Evolutionary conservation across 257 asterid species (phyloP).

Genomic region (Nicotiana otophora): DNA sequence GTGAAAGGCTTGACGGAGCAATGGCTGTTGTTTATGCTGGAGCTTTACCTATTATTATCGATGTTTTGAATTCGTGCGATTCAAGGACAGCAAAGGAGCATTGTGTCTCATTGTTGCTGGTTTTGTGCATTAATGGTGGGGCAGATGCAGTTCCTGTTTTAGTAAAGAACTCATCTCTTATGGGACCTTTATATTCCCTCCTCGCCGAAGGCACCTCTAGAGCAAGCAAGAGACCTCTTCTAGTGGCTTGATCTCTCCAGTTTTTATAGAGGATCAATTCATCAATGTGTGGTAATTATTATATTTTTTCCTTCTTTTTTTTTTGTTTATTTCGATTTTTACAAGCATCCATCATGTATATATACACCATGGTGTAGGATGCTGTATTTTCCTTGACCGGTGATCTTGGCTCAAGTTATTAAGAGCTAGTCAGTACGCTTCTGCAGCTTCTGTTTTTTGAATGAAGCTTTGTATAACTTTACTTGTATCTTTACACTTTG

Average conservation of each 20-base stretch:
- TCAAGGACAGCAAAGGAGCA: constrained; percentile 44
- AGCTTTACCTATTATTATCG: constrained; percentile 33
- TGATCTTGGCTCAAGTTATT: constrained; percentile 48
- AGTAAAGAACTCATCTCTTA: constrained; percentile 55
- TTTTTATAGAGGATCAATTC: constrained; percentile 42
- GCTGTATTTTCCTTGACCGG: constrained; percentile 2
- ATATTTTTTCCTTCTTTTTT: constrained; percentile 11
- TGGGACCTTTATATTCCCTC: constrained; percentile 50
- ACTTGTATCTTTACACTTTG: constrained; percentile 15
- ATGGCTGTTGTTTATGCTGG: constrained; percentile 46
- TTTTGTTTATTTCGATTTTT: background rate
- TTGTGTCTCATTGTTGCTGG: constrained; percentile 52
- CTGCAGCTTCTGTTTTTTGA: constrained; percentile 39
- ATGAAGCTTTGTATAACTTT: constrained; percentile 37
- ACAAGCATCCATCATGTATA: constrained; percentile 25
- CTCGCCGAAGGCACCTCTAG: constrained; percentile 46
- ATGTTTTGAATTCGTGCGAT: constrained; percentile 35
- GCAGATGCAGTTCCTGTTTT: constrained; percentile 67
- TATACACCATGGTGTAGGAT: constrained; percentile 11
- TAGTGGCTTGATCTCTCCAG: constrained; percentile 28
- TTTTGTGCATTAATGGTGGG: constrained; percentile 52
- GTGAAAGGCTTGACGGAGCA: constrained; percentile 58
- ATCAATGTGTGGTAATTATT: constrained; percentile 56
- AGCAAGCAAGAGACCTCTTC: constrained; percentile 46
- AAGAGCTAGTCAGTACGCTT: constrained; percentile 44